phyloP scores from a whole-genome alignment of 2,329 filamentous ascomycete species.

The Aspergillus vadensis region DNA sequence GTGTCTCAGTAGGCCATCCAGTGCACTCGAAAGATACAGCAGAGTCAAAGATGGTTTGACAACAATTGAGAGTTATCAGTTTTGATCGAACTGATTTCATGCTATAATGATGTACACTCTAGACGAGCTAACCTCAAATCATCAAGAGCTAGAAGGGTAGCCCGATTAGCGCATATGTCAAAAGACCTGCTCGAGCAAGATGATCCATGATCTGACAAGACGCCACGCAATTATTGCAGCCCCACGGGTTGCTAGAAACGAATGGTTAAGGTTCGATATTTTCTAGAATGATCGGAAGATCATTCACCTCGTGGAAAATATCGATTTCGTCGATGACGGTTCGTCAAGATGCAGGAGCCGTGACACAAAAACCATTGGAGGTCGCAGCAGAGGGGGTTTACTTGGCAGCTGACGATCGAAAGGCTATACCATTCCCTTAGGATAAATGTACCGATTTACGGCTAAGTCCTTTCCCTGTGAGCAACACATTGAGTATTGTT shows the following conservation, averaged over 20 bases:
- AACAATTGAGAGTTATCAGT: conserved; percentile 21
- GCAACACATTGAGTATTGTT: too few species aligned
- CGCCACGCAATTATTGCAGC: neutral
- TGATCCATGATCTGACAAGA: neutral
- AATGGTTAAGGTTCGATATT: neutral
- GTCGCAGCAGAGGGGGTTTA: neutral
- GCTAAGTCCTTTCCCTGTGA: neutral
- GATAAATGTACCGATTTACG: neutral
- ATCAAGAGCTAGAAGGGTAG: too few species aligned
- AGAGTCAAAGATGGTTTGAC: too few species aligned
- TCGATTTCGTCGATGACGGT: neutral
- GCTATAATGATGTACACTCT: too few species aligned
- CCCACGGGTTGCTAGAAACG: neutral
- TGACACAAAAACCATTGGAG: neutral
- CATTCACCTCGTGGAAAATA: neutral
- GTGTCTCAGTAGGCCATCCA: conserved; percentile 27
- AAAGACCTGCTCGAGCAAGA: too few species aligned
- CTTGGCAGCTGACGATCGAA: neutral
- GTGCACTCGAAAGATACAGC: conserved; percentile 29
- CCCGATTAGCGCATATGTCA: too few species aligned
- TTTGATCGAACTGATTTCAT: conserved; percentile 30
- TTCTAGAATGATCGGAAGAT: neutral
- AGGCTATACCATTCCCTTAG: neutral
- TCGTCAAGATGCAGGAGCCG: neutral
- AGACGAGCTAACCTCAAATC: too few species aligned